Base-by-base conservation (phyloP, 345 rosid genomes). In the Acer negundo region DNA sequence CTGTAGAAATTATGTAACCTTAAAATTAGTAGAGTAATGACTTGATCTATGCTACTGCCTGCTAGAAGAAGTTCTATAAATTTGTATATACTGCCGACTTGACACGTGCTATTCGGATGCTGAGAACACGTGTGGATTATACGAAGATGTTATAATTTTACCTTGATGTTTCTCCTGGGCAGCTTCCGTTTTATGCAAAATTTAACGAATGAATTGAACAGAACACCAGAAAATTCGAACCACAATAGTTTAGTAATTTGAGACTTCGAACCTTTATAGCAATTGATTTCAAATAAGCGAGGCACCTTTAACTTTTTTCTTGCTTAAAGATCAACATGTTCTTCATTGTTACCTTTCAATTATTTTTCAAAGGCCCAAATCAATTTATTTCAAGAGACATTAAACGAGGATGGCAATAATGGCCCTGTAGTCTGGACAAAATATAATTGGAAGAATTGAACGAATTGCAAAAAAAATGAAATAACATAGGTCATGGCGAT, bases 1-100 rank as follows among this genome's bases (percentile, higher is more conserved):
- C 35, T 58, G 75, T 40, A 40, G 67, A 58, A 72, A 72, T 58
- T 56, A 31, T 72, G 75, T 40, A 40, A 22, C 17, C 63, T 56
- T 31, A 16, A 31, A 55, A 17, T 44, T 56, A 72, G 65, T 35
- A n/a, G 3, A 53, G 63, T 71, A n/a, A 23, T 44, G 68, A 22
- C 68, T 40, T 26, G 31, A 42, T 64, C 64, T 19, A 49, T 64
- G 62, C 77, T 47, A 26, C 70, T 26, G 38, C 38, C 38, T 35
- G 38, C 38, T 35, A 8, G 61, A 46, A 28, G 46, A 16, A 17
- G 77, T 74, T 74, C 10, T 35, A 28, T 63, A n/a, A 11, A 46
- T 26, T 63, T 74, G 70, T 74, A 46, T 9, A 62, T 62, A 62
- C 38, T 4, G 8, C 19, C 6, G 15, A 2, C 55, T 49, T 4